Conservation (phyloP, 331 rosid species). For the Quercus lobata region DNA sequence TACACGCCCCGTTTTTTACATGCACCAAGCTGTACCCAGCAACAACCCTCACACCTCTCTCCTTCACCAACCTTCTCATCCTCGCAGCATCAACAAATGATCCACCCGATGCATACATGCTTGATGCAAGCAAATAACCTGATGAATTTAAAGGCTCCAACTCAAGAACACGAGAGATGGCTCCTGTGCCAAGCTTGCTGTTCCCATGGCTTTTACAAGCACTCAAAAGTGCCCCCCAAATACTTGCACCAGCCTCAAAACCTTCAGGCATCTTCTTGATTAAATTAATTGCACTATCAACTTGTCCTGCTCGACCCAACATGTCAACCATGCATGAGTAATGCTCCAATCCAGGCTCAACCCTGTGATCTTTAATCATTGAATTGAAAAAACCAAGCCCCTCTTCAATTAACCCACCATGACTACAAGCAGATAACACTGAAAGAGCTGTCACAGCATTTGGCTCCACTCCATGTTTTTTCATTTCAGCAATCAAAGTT, state of each 20-base stretch:
- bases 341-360: constrained; percentile 33
- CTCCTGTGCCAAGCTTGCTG: constrained; percentile 20
- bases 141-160: constrained; percentile 32
- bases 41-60: constrained; percentile 33
- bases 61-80: constrained; percentile 36
- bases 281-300: constrained; percentile 26
- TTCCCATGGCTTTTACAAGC: constrained; percentile 37
- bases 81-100: constrained; percentile 25
- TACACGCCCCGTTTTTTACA: constrained; percentile 20
- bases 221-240: constrained; percentile 42
- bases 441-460: constrained; percentile 37
- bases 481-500: constrained; percentile 26
- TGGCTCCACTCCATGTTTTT: constrained; percentile 26
- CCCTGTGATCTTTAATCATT: constrained; percentile 25
- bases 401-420: constrained; percentile 41
- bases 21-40: constrained; percentile 44
- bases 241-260: constrained; percentile 26
- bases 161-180: constrained; percentile 22
- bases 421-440: constrained; percentile 40
- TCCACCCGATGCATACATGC: constrained; percentile 31
- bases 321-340: constrained; percentile 46
- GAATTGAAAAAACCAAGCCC: constrained; percentile 34
- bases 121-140: constrained; percentile 38
- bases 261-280: constrained; percentile 34
- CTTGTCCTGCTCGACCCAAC: constrained; percentile 43